These are phyloP conservation scores for Tieghemostelium lacteum DNA, from an alignment of 78 protist species.

Conservation along the genomic window DNA sequence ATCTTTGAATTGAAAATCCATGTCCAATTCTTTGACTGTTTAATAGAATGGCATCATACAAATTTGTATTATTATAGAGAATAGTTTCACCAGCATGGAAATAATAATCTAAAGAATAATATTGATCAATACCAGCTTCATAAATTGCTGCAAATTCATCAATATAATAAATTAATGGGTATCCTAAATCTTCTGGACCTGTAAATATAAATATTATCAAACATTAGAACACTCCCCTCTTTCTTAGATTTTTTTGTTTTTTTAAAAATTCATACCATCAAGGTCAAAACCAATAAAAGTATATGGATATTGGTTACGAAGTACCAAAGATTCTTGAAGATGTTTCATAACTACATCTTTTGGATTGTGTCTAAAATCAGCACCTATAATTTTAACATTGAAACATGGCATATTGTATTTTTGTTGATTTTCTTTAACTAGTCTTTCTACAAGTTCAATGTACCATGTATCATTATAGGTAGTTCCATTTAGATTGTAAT, in stretches of 20 bases:
- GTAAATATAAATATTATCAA: no score
- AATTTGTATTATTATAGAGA: slow-evolving; percentile 76
- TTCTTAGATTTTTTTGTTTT: no score
- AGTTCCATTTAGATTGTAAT: slow-evolving; percentile 30
- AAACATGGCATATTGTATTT: slow-evolving; percentile 28
- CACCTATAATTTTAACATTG: slow-evolving; percentile 29
- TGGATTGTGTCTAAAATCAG: slow-evolving; percentile 24
- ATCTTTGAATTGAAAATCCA: slow-evolving; percentile 67
- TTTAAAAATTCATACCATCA: no score
- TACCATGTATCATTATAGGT: slow-evolving; percentile 37
- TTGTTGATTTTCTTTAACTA: neutral
- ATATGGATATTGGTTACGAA: slow-evolving; percentile 50
- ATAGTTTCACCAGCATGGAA: slow-evolving; percentile 87
- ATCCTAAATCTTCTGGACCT: slow-evolving; percentile 85
- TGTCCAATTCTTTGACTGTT: slow-evolving; percentile 85
- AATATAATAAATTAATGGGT: slow-evolving; percentile 73
- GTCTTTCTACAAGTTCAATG: neutral
- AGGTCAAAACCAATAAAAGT: slow-evolving; percentile 83
- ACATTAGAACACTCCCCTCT: no score
- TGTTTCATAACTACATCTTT: slow-evolving; percentile 7
- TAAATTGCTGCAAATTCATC: slow-evolving; percentile 41
- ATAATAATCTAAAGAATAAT: slow-evolving; percentile 50
- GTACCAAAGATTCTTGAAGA: slow-evolving; percentile 7
- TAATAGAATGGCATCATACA: slow-evolving; percentile 85
- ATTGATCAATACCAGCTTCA: neutral